A percentile compares a stretch with the other conserved stretches of the same genome.
Evolutionary conservation across 2,329 filamentous ascomycete genomes (phyloP).

Genomic region (Trichoderma endophyticum): DNA sequence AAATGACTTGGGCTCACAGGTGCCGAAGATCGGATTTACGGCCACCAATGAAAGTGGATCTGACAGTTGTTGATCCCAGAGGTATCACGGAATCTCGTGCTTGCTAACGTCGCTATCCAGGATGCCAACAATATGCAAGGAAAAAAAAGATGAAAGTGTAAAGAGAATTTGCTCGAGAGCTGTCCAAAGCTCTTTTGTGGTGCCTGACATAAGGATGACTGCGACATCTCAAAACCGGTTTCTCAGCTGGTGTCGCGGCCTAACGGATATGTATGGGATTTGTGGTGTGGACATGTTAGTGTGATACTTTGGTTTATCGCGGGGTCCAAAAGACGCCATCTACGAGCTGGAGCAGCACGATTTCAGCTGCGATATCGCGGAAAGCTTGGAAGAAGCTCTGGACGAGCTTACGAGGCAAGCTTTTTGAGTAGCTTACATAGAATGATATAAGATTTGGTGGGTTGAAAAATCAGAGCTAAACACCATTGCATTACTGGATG

Average conservation of each 20-base stretch:
- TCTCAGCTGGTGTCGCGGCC: background rate
- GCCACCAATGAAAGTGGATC: slow-evolving; percentile 6
- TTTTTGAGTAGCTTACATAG: background rate
- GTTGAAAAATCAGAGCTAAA: background rate
- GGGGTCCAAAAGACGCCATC: slow-evolving; percentile 5
- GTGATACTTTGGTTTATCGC: background rate
- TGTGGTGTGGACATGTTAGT: background rate
- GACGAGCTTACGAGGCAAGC: background rate
- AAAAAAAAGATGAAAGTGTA: background rate
- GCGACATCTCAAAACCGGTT: background rate
- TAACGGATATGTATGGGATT: background rate
- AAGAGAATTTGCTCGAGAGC: background rate
- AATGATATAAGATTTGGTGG: background rate
- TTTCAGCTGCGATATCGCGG: slow-evolving; percentile 5
- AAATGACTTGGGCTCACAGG: background rate
- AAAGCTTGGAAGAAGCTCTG: background rate
- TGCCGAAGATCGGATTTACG: slow-evolving; percentile 13
- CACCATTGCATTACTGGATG: background rate
- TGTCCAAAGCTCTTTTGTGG: slow-evolving; percentile 3
- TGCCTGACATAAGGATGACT: slow-evolving; percentile 18
- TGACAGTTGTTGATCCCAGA: background rate
- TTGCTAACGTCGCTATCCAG: background rate
- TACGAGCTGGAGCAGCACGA: background rate
- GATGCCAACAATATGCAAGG: background rate
- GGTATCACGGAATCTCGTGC: background rate